Conservation (phyloP, 2,329 filamentous ascomycete species). For the Fusarium lateritium region DNA sequence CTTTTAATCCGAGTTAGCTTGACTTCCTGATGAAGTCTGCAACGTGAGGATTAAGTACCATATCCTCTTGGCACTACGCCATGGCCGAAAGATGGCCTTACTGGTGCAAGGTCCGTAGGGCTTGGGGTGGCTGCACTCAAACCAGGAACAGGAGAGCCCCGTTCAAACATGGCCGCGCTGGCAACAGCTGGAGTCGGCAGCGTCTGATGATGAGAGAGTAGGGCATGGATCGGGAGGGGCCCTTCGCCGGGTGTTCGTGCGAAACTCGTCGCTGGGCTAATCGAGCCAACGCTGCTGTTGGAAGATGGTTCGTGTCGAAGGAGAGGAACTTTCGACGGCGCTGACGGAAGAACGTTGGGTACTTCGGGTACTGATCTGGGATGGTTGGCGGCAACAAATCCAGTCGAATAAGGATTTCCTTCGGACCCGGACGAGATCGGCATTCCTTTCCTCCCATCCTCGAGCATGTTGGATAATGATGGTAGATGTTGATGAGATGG, state of each 20-base stretch:
- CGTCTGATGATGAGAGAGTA: constrained; percentile 62
- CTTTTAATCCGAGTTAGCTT: constrained; percentile 53
- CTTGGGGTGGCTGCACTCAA: constrained; percentile 43
- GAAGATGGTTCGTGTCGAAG: constrained; percentile 64
- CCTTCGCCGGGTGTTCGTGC: constrained; percentile 64
- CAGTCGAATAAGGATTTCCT: constrained; percentile 45
- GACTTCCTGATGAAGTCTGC: constrained; percentile 33
- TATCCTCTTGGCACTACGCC: constrained; percentile 52
- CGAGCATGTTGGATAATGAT: constrained; percentile 64
- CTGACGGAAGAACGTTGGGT: constrained; percentile 48
- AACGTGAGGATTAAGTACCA: constrained; percentile 51
- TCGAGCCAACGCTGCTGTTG: constrained; percentile 59
- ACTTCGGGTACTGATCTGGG: constrained; percentile 49
- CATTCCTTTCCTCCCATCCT: constrained; percentile 50
- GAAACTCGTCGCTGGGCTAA: constrained; percentile 55
- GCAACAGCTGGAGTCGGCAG: constrained; percentile 37
- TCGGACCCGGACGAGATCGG: constrained; percentile 40
- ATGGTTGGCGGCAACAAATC: constrained; percentile 52
- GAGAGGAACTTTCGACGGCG: constrained; percentile 53
- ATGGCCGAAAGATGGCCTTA: constrained; percentile 42
- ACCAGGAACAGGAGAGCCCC: constrained; percentile 38
- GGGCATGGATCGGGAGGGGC: constrained; percentile 67
- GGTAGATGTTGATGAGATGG: constrained; percentile 57
- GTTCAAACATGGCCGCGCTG: constrained; percentile 39
- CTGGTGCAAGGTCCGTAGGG: constrained; percentile 45